Base-by-base conservation (phyloP, 441 rosid species). In the Corymbia citriodora region DNA sequence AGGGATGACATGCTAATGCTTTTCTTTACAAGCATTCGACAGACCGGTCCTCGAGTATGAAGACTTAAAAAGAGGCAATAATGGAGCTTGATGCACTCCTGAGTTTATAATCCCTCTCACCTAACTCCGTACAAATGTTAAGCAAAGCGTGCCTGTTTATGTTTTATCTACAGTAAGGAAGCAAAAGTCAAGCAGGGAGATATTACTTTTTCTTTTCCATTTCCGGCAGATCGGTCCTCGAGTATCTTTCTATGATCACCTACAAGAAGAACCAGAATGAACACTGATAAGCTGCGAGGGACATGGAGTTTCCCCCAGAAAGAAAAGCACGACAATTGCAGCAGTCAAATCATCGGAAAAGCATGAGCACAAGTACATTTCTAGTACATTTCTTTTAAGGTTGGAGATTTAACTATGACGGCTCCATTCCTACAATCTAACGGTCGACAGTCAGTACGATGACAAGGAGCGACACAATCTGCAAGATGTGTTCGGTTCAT, bases 211-310 rank as follows among this genome's bases (percentile, higher is more conserved):
- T 97, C 95, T 97, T 97, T 90, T 96, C 99, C 94, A 97, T 93
- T 55, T 93, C 95, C 45, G 98, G 99, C 90, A 97, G 96, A 90
- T 97, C 97, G 11, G 98, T 92, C 93, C 94, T 97, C 89, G 95
- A 92, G 88, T 95, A 97, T 92, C 94, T 95, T 93, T 97, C 99
- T 88, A 93, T 97, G 90, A 97, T 94, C n/a, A 96, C 98, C 99
- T 97, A 91, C 14, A 81, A 92, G 33, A 52, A 50, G 50, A 88
- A 9, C n/a, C 83, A 83, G 45, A 29, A 7, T 17, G 49, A 29
- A 83, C 72, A 55, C 55, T 57, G 70, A 72, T 74, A 81, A 48
- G 45, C 59, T 81, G 81, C 79, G 36, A 40, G 89, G 18, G 49
- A 10, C 49, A 74, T 50, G 1, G 7, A 49, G 23, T 12, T 87